These are phyloP conservation scores for Gossypium lobatum DNA, from an alignment of 441 rosid species.

Conservation along the genomic window DNA sequence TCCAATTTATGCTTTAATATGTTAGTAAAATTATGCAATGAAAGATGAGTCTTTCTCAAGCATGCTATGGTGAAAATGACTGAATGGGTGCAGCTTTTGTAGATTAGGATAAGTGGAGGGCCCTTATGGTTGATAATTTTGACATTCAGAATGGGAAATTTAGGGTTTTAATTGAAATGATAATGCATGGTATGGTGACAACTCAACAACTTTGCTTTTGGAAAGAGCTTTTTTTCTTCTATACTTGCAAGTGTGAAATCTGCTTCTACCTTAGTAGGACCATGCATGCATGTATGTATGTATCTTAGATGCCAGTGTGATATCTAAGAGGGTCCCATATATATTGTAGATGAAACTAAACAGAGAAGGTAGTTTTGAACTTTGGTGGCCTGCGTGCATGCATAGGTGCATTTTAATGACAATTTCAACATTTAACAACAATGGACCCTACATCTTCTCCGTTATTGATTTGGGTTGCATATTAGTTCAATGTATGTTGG, in stretches of 20 bases:
- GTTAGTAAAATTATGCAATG: background rate
- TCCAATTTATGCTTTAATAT: no score
- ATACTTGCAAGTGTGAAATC: background rate
- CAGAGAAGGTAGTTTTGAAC: background rate
- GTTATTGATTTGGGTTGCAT: background rate
- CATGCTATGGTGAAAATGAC: background rate
- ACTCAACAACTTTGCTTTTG: constrained; percentile 9
- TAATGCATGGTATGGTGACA: constrained; percentile 1
- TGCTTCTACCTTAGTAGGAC: background rate
- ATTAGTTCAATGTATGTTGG: background rate
- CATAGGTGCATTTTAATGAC: background rate
- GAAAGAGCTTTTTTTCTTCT: background rate
- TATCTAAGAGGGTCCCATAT: constrained; percentile 7
- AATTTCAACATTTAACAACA: background rate
- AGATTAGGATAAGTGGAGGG: constrained; percentile 1
- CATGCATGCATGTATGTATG: background rate
- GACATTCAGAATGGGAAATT: background rate
- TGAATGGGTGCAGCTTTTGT: background rate
- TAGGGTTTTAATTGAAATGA: background rate
- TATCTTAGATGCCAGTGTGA: background rate
- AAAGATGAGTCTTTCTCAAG: background rate
- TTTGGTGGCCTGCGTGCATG: background rate
- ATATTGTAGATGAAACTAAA: background rate
- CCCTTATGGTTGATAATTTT: background rate
- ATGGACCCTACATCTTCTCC: constrained; percentile 6